A percentile compares a stretch with the other conserved stretches of the same genome.
These are phyloP conservation scores for Emergomyces orientalis DNA, from an alignment of 2,329 filamentous ascomycete genomes.

Conservation along the genomic window DNA sequence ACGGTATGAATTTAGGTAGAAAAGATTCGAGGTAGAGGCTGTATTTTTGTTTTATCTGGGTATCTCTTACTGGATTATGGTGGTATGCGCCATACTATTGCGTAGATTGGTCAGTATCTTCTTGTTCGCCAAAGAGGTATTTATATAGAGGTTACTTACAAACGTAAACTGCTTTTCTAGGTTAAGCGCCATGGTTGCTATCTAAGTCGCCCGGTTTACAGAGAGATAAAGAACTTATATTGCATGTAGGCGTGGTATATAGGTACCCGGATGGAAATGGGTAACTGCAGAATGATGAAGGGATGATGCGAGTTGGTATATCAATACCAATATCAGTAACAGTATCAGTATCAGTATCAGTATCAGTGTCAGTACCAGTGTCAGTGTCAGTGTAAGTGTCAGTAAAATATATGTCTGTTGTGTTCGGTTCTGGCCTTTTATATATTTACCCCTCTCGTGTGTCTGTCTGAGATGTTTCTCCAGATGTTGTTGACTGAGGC, in stretches of 20 bases:
- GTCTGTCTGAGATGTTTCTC: background rate
- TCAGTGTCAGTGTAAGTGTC: background rate
- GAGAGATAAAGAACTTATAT: background rate
- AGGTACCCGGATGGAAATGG: background rate
- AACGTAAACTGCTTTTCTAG: slow-evolving; percentile 59
- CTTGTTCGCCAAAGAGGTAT: background rate
- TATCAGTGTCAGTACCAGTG: background rate
- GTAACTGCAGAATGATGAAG: background rate
- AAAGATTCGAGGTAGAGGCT: background rate
- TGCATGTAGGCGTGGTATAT: background rate
- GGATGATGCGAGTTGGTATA: background rate
- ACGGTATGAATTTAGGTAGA: slow-evolving; percentile 4
- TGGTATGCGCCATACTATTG: slow-evolving; percentile 57
- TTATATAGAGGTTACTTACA: slow-evolving; percentile 38
- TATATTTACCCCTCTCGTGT: background rate
- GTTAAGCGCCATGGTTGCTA: slow-evolving; percentile 36
- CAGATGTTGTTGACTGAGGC: background rate
- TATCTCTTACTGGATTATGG: slow-evolving; percentile 48
- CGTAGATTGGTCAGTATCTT: slow-evolving; percentile 11
- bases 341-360: background rate
- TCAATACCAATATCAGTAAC: background rate
- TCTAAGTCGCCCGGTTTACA: background rate
- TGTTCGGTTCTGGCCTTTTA: background rate
- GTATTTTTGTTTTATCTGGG: background rate
- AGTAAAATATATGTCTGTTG: background rate